These are phyloP conservation scores for Nitzschia sp. DNA, from an alignment of 108 stramenopile genomes.

Conservation along the genomic window DNA sequence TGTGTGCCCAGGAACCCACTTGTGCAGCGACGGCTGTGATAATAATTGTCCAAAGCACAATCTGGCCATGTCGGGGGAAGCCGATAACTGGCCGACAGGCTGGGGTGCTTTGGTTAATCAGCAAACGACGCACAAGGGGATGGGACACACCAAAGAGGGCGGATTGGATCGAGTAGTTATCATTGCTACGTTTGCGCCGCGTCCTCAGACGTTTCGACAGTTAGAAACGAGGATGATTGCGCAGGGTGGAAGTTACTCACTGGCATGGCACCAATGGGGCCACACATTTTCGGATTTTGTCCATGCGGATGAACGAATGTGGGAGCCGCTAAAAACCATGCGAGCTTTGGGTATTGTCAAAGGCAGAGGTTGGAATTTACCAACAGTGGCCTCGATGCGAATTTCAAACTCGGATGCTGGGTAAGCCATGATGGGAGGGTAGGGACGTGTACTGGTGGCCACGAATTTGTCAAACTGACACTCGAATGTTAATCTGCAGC, in stretches of 20 bases:
- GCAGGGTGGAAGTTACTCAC: constrained; percentile 52
- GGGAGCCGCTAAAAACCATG: constrained; percentile 38
- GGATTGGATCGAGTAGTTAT: constrained; percentile 53
- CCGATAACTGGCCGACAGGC: constrained; percentile 41
- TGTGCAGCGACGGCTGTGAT: constrained; percentile 44
- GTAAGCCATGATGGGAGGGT: too few relatives aligned
- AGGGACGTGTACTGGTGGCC: too few relatives aligned
- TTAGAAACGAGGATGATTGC: constrained; percentile 23
- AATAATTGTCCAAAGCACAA: constrained; percentile 25
- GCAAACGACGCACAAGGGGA: constrained; percentile 56
- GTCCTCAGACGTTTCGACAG: constrained; percentile 30
- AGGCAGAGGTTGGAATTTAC: constrained; percentile 51
- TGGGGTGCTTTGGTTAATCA: constrained; percentile 63
- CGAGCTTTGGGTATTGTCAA: constrained; percentile 49
- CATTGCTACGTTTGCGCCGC: constrained; percentile 62
- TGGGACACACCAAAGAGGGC: constrained; percentile 45
- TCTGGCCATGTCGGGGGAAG: constrained; percentile 34
- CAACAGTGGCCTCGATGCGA: constrained; percentile 36
- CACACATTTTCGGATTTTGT: constrained; percentile 59
- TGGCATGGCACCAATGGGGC: constrained; percentile 65
- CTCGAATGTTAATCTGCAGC: too few relatives aligned
- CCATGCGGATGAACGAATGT: constrained; percentile 43
- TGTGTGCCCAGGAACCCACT: constrained; percentile 61
- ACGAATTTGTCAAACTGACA: too few relatives aligned
- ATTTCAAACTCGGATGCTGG: constrained; percentile 55